Percentiles rank a stretch among this genome's conserved stretches.
phyloP scores from a whole-genome alignment of 768 basidiomycete genomes.

The Hortiboletus campestris region DNA sequence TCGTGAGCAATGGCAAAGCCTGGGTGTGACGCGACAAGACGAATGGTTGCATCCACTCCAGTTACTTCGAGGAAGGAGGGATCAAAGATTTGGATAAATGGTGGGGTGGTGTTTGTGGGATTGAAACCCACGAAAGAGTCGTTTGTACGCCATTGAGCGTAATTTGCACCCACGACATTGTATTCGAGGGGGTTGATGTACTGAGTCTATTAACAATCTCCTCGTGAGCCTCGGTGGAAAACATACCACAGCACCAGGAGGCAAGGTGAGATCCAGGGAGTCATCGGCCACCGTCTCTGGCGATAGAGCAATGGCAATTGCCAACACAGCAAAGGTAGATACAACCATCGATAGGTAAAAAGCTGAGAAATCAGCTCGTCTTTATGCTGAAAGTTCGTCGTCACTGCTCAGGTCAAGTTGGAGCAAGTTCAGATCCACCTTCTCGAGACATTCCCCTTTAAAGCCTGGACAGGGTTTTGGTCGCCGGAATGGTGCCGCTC shows the following conservation, averaged over 20 bases:
- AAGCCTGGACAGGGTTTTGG: too few relatives aligned
- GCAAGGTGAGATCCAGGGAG: constrained; percentile 4
- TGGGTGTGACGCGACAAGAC: constrained; percentile 56
- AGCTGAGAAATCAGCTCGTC: not conserved
- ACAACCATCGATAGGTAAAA: not conserved
- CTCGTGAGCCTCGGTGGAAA: not conserved
- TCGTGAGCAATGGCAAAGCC: constrained; percentile 77
- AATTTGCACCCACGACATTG: constrained; percentile 48
- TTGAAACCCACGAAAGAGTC: constrained; percentile 49
- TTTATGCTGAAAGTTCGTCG: not conserved
- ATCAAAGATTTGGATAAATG: constrained; percentile 60
- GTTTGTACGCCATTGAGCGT: constrained; percentile 34
- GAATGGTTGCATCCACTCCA: constrained; percentile 55
- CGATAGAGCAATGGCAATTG: not conserved
- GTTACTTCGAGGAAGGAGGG: constrained; percentile 57
- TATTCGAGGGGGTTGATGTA: constrained; percentile 50
- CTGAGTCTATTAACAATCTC: constrained; percentile 28
- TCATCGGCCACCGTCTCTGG: not conserved
- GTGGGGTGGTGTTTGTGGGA: constrained; percentile 55
- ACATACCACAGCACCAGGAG: constrained; percentile 22
- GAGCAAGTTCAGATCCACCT: too few relatives aligned
- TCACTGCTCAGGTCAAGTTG: too few relatives aligned
- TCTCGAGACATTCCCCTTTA: too few relatives aligned
- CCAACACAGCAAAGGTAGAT: not conserved
- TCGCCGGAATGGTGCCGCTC: too few relatives aligned